Base-by-base conservation (phyloP, 2,329 filamentous ascomycete genomes). In the Fusarium brevicatenulatum region DNA sequence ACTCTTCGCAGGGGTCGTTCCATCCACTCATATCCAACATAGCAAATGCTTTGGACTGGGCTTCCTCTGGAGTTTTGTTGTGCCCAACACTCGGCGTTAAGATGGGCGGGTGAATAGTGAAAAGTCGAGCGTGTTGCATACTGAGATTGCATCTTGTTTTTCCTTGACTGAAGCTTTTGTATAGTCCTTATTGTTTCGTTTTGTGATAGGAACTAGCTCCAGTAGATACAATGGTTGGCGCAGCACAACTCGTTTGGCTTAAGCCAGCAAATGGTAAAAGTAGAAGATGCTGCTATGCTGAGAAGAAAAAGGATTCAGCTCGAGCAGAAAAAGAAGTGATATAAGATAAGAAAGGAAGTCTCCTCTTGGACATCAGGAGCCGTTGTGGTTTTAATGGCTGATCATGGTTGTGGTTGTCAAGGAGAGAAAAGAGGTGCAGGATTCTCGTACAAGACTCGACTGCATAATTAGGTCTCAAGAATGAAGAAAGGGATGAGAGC, bases 71-170 rank as follows among this genome's bases (percentile, higher is more conserved):
- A 57, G 40, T 66, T 40, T 49, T 49, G 53, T 62, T 60, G 36
- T 66, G 75, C 74, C 75, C 75, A 77, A 77, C 75, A 77, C 42
- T 77, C 75, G 75, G 75, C 75, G 73, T 77, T 77, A 73, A 76
- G 75, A 77, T 74, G 75, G 74, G 75, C 74, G 58, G 52, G 40
- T 69, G 46, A 56, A 63, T 53, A 30, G 42, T 59, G 30, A 56
- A 57, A 71, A 69, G 47, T 37, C 49, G 64, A 66, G 70, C 50
- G 43, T 50, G 39, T 23, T 61, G 63, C 32, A 25, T 19, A 10
- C 37, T 4, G 37, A 44, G 55, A 60, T 54, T 62, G 54, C 67
- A 64, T 72, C 68, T 40, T 23, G 34, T 37, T 16, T 42, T 50
- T 19, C 4, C 13, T 21, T 50, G 21, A 6, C n/a, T 32, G 15